A percentile compares a stretch with the other conserved stretches of the same genome.
These are phyloP conservation scores for Suillus ampliporus DNA, from an alignment of 768 basidiomycete species.

Conservation along the genomic window DNA sequence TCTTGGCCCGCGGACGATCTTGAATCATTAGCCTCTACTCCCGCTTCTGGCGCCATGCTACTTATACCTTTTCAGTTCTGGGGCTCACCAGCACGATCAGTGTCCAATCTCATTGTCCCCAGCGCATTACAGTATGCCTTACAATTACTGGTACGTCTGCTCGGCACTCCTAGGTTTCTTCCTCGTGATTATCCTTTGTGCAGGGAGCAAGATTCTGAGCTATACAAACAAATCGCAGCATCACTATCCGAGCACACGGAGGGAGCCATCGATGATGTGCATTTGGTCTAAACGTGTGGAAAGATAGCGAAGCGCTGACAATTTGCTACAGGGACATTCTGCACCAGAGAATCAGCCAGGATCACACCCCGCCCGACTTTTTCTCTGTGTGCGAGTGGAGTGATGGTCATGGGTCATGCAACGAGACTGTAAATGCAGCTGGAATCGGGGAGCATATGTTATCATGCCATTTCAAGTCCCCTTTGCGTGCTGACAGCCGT, in stretches of 20 bases:
- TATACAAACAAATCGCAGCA: too few relatives aligned
- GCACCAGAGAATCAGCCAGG: background rate
- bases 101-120: background rate
- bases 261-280: background rate
- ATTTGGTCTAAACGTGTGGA: background rate
- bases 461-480: background rate
- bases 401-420: background rate
- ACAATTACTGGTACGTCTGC: conserved; percentile 1
- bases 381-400: background rate
- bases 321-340: background rate
- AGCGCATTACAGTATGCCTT: background rate
- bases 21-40: background rate
- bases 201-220: background rate
- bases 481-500: background rate
- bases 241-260: background rate
- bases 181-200: background rate
- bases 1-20: background rate
- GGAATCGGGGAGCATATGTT: background rate
- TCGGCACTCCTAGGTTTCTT: background rate
- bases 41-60: background rate
- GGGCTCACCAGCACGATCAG: conserved; percentile 3
- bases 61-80: background rate
- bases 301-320: background rate
- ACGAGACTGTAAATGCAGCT: background rate
- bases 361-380: background rate